Percentiles rank a stretch among this genome's conserved stretches.
Conservation (phyloP, 78 protist species). For the Fonticula alba region DNA sequence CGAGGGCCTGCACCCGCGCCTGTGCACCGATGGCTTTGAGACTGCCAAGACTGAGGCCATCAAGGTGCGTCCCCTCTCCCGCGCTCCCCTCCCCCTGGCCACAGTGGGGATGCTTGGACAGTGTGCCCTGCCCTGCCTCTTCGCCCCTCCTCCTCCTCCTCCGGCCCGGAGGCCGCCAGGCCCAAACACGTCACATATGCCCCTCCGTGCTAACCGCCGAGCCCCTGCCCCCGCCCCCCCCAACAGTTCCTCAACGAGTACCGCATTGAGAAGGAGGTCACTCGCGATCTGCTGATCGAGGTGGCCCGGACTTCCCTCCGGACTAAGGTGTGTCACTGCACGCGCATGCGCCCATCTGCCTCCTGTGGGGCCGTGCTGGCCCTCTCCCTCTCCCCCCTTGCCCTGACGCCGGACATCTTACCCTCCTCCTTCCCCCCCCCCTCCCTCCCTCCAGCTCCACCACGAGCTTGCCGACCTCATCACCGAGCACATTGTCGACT, state of each 20-base stretch:
- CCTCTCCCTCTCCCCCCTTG: not conserved
- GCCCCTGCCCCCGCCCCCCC: not conserved
- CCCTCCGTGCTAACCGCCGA: too few species aligned
- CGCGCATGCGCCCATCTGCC: too few species aligned
- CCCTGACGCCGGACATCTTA: too few species aligned
- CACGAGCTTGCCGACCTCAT: conserved; percentile 53
- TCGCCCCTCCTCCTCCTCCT: too few species aligned
- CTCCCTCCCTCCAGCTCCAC: not conserved
- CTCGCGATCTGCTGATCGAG: conserved; percentile 54
- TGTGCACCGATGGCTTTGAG: conserved; percentile 89
- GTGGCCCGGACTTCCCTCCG: conserved; percentile 79
- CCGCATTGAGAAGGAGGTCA: conserved; percentile 19
- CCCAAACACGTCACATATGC: too few species aligned
- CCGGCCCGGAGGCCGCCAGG: too few species aligned
- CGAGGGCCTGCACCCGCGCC: conserved; percentile 97
- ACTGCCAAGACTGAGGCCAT: conserved; percentile 60
- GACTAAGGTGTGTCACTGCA: conserved; percentile 81
- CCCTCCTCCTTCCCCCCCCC: too few species aligned
- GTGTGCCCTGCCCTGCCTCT: too few species aligned
- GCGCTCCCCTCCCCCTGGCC: not conserved
- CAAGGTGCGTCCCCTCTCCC: conserved; percentile 31
- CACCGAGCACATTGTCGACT: conserved; percentile 75
- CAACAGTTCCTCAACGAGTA: conserved; percentile 28
- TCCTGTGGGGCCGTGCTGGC: not conserved
- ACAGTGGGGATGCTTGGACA: not conserved